Evolutionary conservation across 116 monocot genomes (phyloP), one percentile per base, ranked within the genome.

Genomic region (Papilionanthe hybrid): DNA sequence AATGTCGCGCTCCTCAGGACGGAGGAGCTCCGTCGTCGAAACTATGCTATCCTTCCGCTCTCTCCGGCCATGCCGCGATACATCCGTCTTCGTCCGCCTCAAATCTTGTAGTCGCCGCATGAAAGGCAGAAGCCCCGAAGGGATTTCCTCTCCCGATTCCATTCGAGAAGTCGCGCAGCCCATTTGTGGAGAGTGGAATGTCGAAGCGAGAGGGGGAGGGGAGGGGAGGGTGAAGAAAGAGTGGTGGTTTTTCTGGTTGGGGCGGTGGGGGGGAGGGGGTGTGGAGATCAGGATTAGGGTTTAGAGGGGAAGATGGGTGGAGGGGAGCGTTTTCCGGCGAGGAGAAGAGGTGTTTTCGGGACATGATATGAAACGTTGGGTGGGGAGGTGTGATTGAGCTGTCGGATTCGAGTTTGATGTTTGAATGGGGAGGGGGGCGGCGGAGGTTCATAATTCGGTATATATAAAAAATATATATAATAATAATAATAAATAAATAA

Each of bases 81-180:
- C 76, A 45, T 76, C 76, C 50, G 28, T 29, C 48, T 22, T 48
- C 76, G 47, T 12, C 27, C 76, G 50, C 50, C 29, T 48, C 50
- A 48, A n/a, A 19, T 76, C 76, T 0, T 48, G 50, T 3, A 53
- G 4, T 12, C 71, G 68, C 50, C 82, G 77, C 68, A 32, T 72
- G 57, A 72, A 19, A 44, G 73, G 57, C 73, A n/a, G 10, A 2
- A 84, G 28, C 11, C 80, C 71, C 22, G 80, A 20, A 25, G 78
- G 45, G 72, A 53, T 42, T 25, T 84, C 80, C 12, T 80, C 84
- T 23, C 66, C 80, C 4, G 55, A 50, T 42, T 76, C 77, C 57
- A 80, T 9, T 78, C 65, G 78, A 29, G 86, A 86, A 63, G 71
- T 74, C 30, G 57, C 76, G 75, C 86, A 86, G 32, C 86, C 86